phyloP scores from a whole-genome alignment of 192 early-diverging fungal species.

The Backusella tarrabulga region DNA sequence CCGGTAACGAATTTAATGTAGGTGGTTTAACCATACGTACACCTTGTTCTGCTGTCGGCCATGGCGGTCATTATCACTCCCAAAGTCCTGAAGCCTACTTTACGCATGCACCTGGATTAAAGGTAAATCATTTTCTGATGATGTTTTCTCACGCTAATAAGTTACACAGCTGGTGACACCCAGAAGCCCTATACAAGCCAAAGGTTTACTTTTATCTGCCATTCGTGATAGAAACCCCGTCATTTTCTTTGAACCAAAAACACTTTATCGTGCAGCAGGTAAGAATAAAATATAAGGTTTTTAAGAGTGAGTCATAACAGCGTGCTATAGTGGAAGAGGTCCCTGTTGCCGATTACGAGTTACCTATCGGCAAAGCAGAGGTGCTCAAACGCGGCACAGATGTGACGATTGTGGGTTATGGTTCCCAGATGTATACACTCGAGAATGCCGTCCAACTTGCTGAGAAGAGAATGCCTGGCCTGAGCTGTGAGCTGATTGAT shows the following conservation, averaged over 20 bases:
- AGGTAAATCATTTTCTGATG: conserved; percentile 43
- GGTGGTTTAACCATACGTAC: conserved; percentile 90
- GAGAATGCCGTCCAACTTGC: conserved; percentile 87
- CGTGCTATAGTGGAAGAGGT: conserved; percentile 77
- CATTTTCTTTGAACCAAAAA: conserved; percentile 97
- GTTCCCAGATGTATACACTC: conserved; percentile 90
- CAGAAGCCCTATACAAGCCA: conserved; percentile 91
- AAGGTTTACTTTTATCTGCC: conserved; percentile 86
- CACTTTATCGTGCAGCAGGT: conserved; percentile 90
- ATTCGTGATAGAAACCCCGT: conserved; percentile 93
- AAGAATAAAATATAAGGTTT: not conserved
- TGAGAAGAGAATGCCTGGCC: conserved; percentile 82
- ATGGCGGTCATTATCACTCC: conserved; percentile 96
- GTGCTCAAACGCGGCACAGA: conserved; percentile 82
- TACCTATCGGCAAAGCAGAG: conserved; percentile 92
- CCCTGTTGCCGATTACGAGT: conserved; percentile 85
- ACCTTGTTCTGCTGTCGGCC: conserved; percentile 92
- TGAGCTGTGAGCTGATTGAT: conserved; percentile 91
- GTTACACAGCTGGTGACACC: conserved; percentile 74
- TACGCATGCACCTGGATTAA: conserved; percentile 92
- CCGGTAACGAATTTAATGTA: conserved; percentile 87
- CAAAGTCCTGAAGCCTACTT: conserved; percentile 95
- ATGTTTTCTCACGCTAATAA: conserved; percentile 31
- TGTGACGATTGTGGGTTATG: conserved; percentile 89
- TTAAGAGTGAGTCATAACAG: too few species aligned